Base-by-base conservation (phyloP, 176 grass and related monocot species). In the Guadua angustifolia region DNA sequence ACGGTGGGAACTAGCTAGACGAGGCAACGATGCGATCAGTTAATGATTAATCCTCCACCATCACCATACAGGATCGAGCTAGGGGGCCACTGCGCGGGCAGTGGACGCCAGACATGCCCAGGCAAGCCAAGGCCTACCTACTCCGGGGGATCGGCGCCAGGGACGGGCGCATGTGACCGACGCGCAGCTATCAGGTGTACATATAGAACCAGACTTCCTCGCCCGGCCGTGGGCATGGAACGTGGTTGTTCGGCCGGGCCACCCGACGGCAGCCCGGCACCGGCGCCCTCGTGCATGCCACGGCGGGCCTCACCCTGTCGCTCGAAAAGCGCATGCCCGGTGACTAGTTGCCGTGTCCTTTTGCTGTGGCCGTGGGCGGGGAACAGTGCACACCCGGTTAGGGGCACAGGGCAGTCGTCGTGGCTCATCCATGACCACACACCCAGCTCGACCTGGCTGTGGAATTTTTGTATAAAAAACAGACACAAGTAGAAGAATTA, bases 201-300 rank as follows among this genome's bases (percentile, higher is more conserved):
- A 80, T 21, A 13, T 29, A 29, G 22, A 21, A 6, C 16, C 76
- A 59, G 77, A 65, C 77, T 64, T 49, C 46, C 59, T 8, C 77
- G 63, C 26, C 77, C 13, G 62, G 24, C 76, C 59, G 76, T 79
- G 79, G 43, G 21, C 35, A 26, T 43, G 73, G 51, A 36, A 7
- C 38, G 65, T 42, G 53, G 75, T 22, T 13, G 65, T 12, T 38
- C 50, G 78, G 78, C 61, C 40, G 26, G 70, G 71, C 78, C 61
- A 87, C 63, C 86, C 62, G 72, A 29, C 86, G 72, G 71, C 64
- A 77, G 42, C 51, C 19, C 47, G 61, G 50, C 38, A 69, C 81
- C 56, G 47, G 13, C 62, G 45, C 12, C 5, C 26, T 13, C 6
- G 13, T 16, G 62, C 62, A 14, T 17, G 29, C n/a, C 5, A 24